Evolutionary conservation across 805 yeast genomes (phyloP).

Genomic region (Blastobotrys robertii): DNA sequence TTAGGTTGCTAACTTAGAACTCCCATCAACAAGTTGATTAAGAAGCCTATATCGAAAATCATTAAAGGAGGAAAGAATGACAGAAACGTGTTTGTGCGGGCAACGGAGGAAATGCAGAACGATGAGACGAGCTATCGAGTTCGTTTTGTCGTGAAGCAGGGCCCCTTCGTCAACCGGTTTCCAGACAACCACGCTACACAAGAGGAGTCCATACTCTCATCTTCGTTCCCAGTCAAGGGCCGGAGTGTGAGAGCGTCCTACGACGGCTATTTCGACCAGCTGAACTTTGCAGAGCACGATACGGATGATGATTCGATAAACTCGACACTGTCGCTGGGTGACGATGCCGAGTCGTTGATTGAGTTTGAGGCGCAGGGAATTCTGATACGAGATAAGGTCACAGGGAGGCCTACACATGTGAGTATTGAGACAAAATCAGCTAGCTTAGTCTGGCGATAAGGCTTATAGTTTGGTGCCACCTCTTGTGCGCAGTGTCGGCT

Average conservation of each 20-base stretch:
- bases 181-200: neutral
- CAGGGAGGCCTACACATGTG: conserved; percentile 52
- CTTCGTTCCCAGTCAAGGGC: neutral
- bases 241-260: neutral
- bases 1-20: conserved; percentile 33
- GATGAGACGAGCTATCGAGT: conserved; percentile 76
- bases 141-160: conserved; percentile 43
- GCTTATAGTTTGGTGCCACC: no score
- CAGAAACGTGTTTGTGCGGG: conserved; percentile 55
- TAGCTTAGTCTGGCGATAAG: no score
- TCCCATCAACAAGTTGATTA: conserved; percentile 40
- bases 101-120: conserved; percentile 56
- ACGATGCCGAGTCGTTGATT: conserved; percentile 12
- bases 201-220: neutral
- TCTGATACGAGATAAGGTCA: conserved; percentile 52
- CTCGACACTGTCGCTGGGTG: conserved; percentile 5
- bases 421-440: no score
- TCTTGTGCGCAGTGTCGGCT: no score
- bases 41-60: conserved; percentile 50
- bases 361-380: conserved; percentile 94
- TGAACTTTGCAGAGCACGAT: neutral
- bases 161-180: neutral
- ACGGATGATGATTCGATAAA: conserved; percentile 6
- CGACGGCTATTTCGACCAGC: neutral
- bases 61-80: conserved; percentile 59